A percentile compares a stretch with the other conserved stretches of the same genome.
Conservation (phyloP, 306 rosid species). For the Senna tora region DNA sequence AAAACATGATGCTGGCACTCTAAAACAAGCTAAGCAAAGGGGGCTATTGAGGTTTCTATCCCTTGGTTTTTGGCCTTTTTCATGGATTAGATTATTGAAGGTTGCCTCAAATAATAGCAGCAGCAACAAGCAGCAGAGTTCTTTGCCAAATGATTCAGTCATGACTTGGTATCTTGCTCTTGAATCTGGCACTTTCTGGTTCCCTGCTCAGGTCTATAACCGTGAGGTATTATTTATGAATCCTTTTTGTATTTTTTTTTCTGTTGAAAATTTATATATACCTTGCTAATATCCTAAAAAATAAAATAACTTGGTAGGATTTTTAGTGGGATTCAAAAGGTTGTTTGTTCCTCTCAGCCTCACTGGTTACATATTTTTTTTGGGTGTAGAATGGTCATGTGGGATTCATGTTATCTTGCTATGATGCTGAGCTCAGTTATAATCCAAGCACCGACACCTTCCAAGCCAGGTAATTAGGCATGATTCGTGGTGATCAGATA, state of each 20-base stretch:
- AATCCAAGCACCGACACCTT: constrained; percentile 77
- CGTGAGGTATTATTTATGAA: constrained; percentile 69
- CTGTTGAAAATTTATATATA: constrained; percentile 5
- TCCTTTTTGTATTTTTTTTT: constrained; percentile 2
- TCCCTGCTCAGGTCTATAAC: constrained; percentile 96
- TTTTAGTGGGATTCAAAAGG: constrained; percentile 16
- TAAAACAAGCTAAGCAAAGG: constrained; percentile 54
- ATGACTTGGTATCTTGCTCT: constrained; percentile 94
- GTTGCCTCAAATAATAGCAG: constrained; percentile 38
- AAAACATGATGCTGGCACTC: constrained; percentile 46
- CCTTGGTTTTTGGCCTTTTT: constrained; percentile 70
- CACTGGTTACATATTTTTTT: constrained; percentile 25
- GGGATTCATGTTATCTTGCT: constrained; percentile 94
- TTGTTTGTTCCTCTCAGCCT: constrained; percentile 1
- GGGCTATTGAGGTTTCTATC: constrained; percentile 62
- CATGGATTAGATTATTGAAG: constrained; percentile 68
- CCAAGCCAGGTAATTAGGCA: constrained; percentile 80
- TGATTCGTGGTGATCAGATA: constrained; percentile 15
- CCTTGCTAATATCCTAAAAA: not conserved
- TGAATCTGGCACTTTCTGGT: constrained; percentile 76
- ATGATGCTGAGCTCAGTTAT: constrained; percentile 91
- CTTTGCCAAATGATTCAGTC: constrained; percentile 68
- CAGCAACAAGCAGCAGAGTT: constrained; percentile 41
- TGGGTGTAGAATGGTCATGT: constrained; percentile 89
- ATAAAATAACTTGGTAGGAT: constrained; percentile 10